Evolutionary conservation across 2,329 filamentous ascomycete species (phyloP), one percentile per base, ranked within the genome.

Genomic region (Arthrobotrys sinensis): DNA sequence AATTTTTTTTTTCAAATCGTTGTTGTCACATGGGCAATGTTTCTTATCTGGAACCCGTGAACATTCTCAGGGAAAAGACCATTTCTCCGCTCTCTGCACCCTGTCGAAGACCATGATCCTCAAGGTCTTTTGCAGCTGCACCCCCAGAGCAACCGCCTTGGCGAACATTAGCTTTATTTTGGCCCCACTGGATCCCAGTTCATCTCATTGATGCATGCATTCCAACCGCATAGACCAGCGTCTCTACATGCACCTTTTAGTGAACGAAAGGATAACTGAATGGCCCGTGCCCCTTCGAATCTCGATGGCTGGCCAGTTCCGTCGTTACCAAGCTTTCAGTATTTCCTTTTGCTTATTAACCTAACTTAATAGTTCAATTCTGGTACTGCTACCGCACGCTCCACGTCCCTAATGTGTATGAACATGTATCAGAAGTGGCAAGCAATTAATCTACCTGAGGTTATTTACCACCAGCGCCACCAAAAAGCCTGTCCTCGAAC

Each of bases 131-230:
- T 36, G 34, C 38, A 52, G 50, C 14, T 62, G 55, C 36, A 65
- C 36, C 36, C 48, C 46, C 66, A 77, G 50, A 65, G 72, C 48
- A 77, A 64, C 72, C 72, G 72, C 48, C 65, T 77, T 70, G 72
- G 72, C 66, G 24, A 76, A 52, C 40, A 60, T 66, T 77, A 70
- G 48, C 40, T 66, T 34, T 60, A 28, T 60, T 57, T 24, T 52
- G 24, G 68, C 2, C 68, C 57, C 65, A 69, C 50, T 11, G 16
- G 14, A 57, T 28, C 57, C 67, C 45, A n/a, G 68, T 21, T 55
- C 55, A 71, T 64, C 68, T 71, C 28, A 45, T 64, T 60, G 40
- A 60, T 40, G 34, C 45, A 53, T 60, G 50, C n/a, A 69, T 57
- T 34, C 52, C 19, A 60, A 14, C 36, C 24, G 65, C 40, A 69